Evolutionary conservation across 495 filamentous ascomycete species (phyloP).

Genomic region (Ramalina intermedia): DNA sequence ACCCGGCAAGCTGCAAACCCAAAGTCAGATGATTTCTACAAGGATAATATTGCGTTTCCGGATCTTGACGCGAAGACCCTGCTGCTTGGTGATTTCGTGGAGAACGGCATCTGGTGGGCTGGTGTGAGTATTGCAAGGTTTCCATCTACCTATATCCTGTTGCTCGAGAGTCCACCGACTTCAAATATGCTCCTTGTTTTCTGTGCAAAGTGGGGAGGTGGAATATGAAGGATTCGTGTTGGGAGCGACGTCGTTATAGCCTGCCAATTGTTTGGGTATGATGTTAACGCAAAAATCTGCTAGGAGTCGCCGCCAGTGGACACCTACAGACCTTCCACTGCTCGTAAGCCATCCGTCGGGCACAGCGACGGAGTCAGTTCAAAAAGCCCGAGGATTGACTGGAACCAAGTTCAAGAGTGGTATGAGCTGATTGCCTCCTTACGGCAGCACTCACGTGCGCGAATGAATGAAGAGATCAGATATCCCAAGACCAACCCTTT

Average conservation of each 20-base stretch:
- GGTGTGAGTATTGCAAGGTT: slow-evolving; percentile 24
- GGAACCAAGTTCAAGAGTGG: slow-evolving; percentile 58
- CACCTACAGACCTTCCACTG: background rate
- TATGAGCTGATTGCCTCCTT: slow-evolving; percentile 56
- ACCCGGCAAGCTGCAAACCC: slow-evolving; percentile 7
- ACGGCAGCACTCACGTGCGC: slow-evolving; percentile 26
- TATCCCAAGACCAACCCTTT: slow-evolving; percentile 12
- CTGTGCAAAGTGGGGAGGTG: slow-evolving; percentile 1
- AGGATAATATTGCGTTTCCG: slow-evolving; percentile 22
- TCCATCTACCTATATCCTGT: slow-evolving; percentile 22
- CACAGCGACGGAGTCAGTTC: slow-evolving; percentile 33
- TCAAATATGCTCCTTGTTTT: background rate
- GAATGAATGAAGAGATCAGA: slow-evolving; percentile 6
- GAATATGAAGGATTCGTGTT: background rate
- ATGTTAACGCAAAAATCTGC: too few relatives aligned
- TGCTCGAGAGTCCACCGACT: slow-evolving; percentile 20
- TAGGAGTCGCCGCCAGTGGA: slow-evolving; percentile 1
- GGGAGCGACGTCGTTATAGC: too few relatives aligned
- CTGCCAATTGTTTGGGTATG: too few relatives aligned
- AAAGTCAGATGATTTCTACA: slow-evolving; percentile 18
- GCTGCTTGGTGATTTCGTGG: slow-evolving; percentile 63
- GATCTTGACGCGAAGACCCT: slow-evolving; percentile 65
- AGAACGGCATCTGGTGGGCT: slow-evolving; percentile 80
- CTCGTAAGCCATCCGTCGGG: slow-evolving; percentile 8
- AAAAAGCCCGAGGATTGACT: slow-evolving; percentile 61